A percentile compares a stretch with the other conserved stretches of the same genome.
These are phyloP conservation scores for Amanita muscaria DNA, from an alignment of 768 basidiomycete species.

Conservation along the genomic window DNA sequence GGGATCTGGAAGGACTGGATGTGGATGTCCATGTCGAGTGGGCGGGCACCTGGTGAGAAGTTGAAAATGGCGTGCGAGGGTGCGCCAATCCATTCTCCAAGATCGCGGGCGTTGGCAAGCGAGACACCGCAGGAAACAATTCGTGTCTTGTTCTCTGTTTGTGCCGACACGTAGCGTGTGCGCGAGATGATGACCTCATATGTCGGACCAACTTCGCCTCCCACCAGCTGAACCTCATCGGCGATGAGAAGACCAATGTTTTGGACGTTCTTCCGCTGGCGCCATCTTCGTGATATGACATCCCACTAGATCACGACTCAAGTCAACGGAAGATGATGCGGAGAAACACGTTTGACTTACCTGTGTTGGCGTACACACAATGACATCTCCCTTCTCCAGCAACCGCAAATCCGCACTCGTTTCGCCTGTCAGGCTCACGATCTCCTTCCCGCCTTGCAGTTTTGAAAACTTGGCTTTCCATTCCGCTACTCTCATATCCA, in stretches of 20 bases:
- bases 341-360: conserved; percentile 30
- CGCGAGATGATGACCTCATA: no score
- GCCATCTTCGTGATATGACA: conserved; percentile 88
- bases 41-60: no score
- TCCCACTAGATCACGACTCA: conserved; percentile 64
- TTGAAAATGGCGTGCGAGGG: conserved; percentile 95
- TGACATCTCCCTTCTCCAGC: conserved; percentile 85
- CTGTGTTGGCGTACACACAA: conserved; percentile 90
- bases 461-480: conserved; percentile 80
- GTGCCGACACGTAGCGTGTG: no score
- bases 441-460: conserved; percentile 88
- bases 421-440: conserved; percentile 91
- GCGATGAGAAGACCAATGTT: no score
- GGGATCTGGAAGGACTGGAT: conserved; percentile 92
- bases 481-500: conserved; percentile 80
- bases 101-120: conserved; percentile 88
- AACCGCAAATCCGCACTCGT: conserved; percentile 85
- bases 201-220: conserved; percentile 90
- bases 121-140: conserved; percentile 94
- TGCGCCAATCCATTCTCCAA: conserved; percentile 97
- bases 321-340: conserved; percentile 7
- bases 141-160: conserved; percentile 85
- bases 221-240: conserved; percentile 91
- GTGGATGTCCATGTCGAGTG: no score
- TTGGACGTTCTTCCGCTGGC: conserved; percentile 94